Evolutionary conservation across 2,329 filamentous ascomycete genomes (phyloP).

Genomic region (Eutypa lata): DNA sequence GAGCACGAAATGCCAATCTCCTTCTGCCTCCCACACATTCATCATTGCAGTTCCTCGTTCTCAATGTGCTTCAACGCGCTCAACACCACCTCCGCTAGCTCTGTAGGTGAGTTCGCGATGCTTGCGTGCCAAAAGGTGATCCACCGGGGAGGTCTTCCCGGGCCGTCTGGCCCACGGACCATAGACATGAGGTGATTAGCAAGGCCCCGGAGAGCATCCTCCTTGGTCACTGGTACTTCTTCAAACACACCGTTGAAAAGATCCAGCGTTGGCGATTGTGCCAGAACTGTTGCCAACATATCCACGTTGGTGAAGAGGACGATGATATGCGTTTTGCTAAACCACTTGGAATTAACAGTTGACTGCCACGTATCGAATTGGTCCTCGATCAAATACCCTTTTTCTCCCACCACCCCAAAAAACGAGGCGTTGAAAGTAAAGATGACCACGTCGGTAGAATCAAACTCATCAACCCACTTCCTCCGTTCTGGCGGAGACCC

Average conservation of each 20-base stretch:
- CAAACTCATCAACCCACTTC: neutral
- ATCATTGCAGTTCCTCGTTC: too few relatives aligned
- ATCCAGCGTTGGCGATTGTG: neutral
- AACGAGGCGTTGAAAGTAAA: neutral
- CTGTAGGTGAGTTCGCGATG: neutral
- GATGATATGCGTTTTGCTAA: neutral
- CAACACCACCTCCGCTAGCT: neutral
- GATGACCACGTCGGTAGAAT: neutral
- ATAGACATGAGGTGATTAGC: neutral
- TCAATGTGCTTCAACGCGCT: neutral
- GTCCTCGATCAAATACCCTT: neutral
- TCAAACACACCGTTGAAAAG: neutral
- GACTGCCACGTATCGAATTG: neutral
- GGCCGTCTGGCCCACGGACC: neutral
- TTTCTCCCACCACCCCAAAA: neutral
- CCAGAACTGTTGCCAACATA: neutral
- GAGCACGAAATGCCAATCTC: too few relatives aligned
- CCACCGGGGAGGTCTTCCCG: neutral
- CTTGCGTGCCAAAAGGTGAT: neutral
- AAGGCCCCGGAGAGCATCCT: neutral
- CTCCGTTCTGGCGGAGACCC: neutral
- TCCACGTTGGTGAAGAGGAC: conserved; percentile 2
- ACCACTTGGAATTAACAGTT: neutral
- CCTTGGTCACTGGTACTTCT: neutral
- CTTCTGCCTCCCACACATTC: too few relatives aligned